These are phyloP conservation scores for Firmiana major DNA, from an alignment of 345 rosid species.

Conservation along the genomic window DNA sequence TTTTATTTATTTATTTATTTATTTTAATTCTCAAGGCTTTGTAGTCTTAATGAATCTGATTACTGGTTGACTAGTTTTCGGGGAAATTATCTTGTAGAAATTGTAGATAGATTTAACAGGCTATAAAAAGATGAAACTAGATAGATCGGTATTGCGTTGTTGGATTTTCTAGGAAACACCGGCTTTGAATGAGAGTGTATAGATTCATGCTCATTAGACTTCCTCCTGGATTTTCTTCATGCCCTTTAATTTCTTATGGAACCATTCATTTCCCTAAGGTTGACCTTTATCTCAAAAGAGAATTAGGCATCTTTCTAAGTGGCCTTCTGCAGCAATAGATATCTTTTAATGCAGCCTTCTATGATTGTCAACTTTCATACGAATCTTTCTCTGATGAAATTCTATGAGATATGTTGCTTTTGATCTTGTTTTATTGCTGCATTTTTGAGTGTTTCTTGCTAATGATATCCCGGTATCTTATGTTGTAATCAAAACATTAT, in stretches of 20 bases:
- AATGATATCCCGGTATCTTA: background rate
- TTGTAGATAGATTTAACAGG: background rate
- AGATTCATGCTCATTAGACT: background rate
- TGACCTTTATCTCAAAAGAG: background rate
- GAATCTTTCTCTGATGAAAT: background rate
- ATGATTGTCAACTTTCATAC: background rate
- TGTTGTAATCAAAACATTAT: background rate
- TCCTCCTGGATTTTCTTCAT: background rate
- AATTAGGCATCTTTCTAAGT: background rate
- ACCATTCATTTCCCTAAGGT: background rate
- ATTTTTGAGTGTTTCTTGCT: background rate
- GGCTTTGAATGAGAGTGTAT: background rate
- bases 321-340: background rate
- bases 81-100: background rate
- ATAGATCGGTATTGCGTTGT: background rate
- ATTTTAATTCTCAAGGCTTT: too few species aligned
- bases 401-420: background rate
- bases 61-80: background rate
- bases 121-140: background rate
- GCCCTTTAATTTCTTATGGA: background rate
- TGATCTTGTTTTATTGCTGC: background rate
- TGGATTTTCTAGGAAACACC: background rate
- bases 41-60: constrained; percentile 4
- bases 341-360: background rate
- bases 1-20: too few species aligned